Evolutionary conservation across 306 rosid genomes (phyloP), one percentile per base, ranked within the genome.

Genomic region (Canavalia ensiformis): DNA sequence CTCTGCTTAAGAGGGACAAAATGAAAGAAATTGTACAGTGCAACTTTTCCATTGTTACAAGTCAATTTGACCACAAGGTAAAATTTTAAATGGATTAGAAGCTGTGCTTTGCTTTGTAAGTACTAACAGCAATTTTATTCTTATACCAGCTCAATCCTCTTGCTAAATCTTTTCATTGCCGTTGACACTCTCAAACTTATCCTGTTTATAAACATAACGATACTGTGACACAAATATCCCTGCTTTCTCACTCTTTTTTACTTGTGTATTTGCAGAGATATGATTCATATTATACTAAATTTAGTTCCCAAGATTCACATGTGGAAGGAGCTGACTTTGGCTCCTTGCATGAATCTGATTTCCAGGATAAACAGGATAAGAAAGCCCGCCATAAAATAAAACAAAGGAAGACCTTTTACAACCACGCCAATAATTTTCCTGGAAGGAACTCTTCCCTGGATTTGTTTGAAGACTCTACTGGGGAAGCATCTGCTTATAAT

Each of bases 371-470:
- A 68, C 90, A 74, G 75, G 97, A 90, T 65, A 90, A 85, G 78
- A 91, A 89, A 73, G 52, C 88, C 47, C 37, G 66, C 72, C 80
- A 80, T 44, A 82, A 76, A 59, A 67, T 70, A 51, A 91, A 88
- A 84, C 88, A 79, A 73, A 86, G 81, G 78, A 84, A 78, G 35
- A 47, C 80, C 28, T 78, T 84, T 71, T 77, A 82, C 47, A 74
- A 79, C 81, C 39, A 81, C 71, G 39, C 77, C 50, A 55, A 82
- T 51, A 75, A 86, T 60, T 80, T 88, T 49, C 86, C 91, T 77
- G 87, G 82, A 35, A 86, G 84, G 86, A 91, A 86, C 87, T 85
- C 97, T 66, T 70, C 94, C 83, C 81, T 83, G 66, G 94, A 90
- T 86, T 78, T 86, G 76, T 87, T 85, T 59, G 97, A 88, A 69